These are phyloP conservation scores for Brettanomyces anomalus DNA, from an alignment of 805 yeast genomes.

Conservation along the genomic window DNA sequence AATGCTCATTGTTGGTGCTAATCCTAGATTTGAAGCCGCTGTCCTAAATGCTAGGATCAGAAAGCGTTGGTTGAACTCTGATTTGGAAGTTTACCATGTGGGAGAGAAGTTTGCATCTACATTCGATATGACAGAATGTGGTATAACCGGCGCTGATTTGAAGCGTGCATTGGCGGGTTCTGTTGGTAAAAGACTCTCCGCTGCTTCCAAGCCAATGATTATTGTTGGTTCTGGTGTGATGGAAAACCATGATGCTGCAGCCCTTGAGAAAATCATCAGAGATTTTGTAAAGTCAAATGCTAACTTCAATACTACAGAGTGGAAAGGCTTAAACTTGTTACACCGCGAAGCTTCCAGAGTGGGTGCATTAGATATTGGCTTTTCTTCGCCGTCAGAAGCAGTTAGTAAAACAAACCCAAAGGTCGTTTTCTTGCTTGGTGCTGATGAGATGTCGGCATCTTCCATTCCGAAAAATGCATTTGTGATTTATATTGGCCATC, in stretches of 20 bases:
- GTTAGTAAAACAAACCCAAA: conserved; percentile 49
- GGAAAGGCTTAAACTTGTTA: conserved; percentile 76
- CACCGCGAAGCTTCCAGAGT: conserved; percentile 85
- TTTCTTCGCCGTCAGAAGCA: conserved; percentile 41
- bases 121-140: conserved; percentile 55
- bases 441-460: conserved; percentile 64
- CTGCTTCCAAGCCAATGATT: conserved; percentile 67
- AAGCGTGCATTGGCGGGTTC: conserved; percentile 54
- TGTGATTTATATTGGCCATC: conserved; percentile 87
- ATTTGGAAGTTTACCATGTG: conserved; percentile 59
- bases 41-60: conserved; percentile 78
- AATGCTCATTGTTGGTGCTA: conserved; percentile 72
- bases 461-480: conserved; percentile 79
- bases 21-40: conserved; percentile 87
- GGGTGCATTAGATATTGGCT: conserved; percentile 82
- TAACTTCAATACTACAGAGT: conserved; percentile 58
- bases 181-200: conserved; percentile 56
- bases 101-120: conserved; percentile 78
- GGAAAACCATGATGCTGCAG: conserved; percentile 55
- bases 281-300: conserved; percentile 46
- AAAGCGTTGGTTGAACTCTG: conserved; percentile 65
- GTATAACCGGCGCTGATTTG: conserved; percentile 50
- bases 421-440: conserved; percentile 72
- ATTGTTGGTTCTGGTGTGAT: conserved; percentile 75
- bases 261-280: conserved; percentile 51